Evolutionary conservation across 1,284 basidiomycete species (phyloP).

Genomic region (Retiboletus flavoniger): DNA sequence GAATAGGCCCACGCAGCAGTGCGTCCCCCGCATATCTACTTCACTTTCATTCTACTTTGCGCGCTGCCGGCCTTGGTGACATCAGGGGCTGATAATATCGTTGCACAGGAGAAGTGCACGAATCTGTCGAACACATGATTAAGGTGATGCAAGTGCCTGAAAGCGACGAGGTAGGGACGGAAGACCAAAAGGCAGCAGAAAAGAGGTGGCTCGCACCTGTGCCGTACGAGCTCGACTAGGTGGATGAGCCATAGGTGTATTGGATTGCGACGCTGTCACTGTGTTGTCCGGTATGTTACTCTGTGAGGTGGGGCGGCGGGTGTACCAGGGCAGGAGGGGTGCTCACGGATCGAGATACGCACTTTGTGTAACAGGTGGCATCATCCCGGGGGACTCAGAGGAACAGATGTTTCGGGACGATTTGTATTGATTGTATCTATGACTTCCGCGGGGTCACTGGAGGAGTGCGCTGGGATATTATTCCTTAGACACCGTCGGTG

Average conservation of each 20-base stretch:
- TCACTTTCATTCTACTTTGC: neutral
- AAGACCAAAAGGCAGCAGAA: conserved; percentile 14
- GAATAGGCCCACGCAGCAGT: conserved; percentile 17
- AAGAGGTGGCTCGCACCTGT: conserved; percentile 6
- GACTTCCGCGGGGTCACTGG: no score
- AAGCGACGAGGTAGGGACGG: neutral
- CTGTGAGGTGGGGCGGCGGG: conserved; percentile 33
- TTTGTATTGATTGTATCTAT: no score
- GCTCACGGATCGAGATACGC: no score
- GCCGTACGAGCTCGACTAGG: conserved; percentile 7
- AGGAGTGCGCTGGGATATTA: no score
- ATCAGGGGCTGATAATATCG: neutral
- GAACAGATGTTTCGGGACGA: no score
- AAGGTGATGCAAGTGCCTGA: conserved; percentile 19
- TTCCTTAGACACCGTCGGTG: no score
- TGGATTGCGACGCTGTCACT: conserved; percentile 15
- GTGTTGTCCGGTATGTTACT: conserved; percentile 41
- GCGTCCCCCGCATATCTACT: neutral
- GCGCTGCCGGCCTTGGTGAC: neutral
- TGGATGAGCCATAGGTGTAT: neutral
- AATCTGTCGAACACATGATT: conserved; percentile 23
- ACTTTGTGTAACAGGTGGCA: no score
- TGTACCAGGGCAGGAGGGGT: conserved; percentile 15
- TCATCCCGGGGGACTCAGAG: no score
- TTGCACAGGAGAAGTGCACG: conserved; percentile 25